Evolutionary conservation across 2,329 filamentous ascomycete species (phyloP).

Genomic region (Orbilia quercus): DNA sequence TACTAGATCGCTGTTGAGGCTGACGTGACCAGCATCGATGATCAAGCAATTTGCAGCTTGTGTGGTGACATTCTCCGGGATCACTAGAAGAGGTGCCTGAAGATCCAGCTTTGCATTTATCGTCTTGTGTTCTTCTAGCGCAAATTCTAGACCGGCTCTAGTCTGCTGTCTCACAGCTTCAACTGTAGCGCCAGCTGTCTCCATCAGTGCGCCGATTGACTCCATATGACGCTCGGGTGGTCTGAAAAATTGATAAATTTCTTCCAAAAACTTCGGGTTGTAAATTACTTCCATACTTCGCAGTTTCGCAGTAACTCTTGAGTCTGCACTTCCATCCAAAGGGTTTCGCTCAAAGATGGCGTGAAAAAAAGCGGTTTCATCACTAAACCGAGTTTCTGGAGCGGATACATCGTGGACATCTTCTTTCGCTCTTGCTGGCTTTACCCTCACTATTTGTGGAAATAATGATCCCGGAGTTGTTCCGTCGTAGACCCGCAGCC

Average conservation of each 20-base stretch:
- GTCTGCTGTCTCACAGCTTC: constrained; percentile 96
- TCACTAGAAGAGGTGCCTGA: constrained; percentile 93
- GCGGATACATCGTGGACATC: constrained; percentile 62
- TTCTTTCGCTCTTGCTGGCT: constrained; percentile 73
- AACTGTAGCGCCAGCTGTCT: constrained; percentile 92
- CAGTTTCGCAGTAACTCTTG: constrained; percentile 87
- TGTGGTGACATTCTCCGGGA: constrained; percentile 89
- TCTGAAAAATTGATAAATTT: constrained; percentile 93
- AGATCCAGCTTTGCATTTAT: constrained; percentile 96
- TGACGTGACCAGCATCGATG: constrained; percentile 93
- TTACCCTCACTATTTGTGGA: constrained; percentile 94
- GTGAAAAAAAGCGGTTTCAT: constrained; percentile 77
- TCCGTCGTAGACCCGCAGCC: constrained; percentile 92
- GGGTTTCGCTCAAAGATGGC: constrained; percentile 95
- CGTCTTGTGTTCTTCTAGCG: constrained; percentile 96
- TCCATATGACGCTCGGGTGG: constrained; percentile 98
- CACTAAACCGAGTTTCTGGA: constrained; percentile 36
- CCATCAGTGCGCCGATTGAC: constrained; percentile 94
- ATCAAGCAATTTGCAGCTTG: constrained; percentile 87
- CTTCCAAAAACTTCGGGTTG: constrained; percentile 92
- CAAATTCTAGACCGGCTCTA: constrained; percentile 93
- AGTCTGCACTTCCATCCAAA: constrained; percentile 89
- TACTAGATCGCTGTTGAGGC: constrained; percentile 91
- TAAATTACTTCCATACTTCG: constrained; percentile 98
- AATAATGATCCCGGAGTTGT: constrained; percentile 91